Base-by-base conservation (phyloP, 2,329 filamentous ascomycete species). In the Teratosphaeria pseudoeucalypti region DNA sequence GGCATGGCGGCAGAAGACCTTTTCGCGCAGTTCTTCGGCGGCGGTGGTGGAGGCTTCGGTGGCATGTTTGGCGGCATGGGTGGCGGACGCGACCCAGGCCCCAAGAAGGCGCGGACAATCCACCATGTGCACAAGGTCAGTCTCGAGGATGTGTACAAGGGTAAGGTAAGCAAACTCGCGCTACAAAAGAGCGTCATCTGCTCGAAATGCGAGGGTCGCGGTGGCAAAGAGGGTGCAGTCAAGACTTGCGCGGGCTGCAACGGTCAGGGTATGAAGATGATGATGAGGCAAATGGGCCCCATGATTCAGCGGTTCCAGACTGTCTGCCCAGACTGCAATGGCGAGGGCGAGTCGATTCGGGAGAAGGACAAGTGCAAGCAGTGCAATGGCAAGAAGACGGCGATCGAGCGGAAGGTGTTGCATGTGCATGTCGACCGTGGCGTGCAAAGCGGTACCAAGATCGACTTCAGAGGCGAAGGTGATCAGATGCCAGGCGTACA, bases 281-380 rank as follows among this genome's bases (percentile, higher is more conserved):
- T 99, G 92, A 96, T 99, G 94, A 89, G 95, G 74, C 94, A 99
- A 79, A 97, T 99, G 92, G 94, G 94, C 57, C 94, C 94, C 61
- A 99, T 99, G 94, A 97, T 99, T 69, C 95, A 99, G 80, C 90
- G 94, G 60, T 99, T 99, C 85, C 94, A 99, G 82, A 97, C 92
- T 34, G 92, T 96, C 69, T 99, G 94, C 83, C 89, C 92, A 32
- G 95, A 99, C 78, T 99, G 94, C 75, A 92, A 94, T 69, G 95
- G 95, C 64, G 94, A 99, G 77, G 92, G 94, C 62, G 94, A 99
- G 80, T 91, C 88, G 66, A 92, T 99, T 75, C 90, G 90, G 73
- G 92, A 97, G 67, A 95, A 95, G 81, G 94, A 99, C 75, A 88
- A 90, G 71, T 99, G 94, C 88, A 97, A 96, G 85, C 83, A 85